Base-by-base conservation (phyloP, 192 early-diverging fungal species). In the Coemansia sp. region DNA sequence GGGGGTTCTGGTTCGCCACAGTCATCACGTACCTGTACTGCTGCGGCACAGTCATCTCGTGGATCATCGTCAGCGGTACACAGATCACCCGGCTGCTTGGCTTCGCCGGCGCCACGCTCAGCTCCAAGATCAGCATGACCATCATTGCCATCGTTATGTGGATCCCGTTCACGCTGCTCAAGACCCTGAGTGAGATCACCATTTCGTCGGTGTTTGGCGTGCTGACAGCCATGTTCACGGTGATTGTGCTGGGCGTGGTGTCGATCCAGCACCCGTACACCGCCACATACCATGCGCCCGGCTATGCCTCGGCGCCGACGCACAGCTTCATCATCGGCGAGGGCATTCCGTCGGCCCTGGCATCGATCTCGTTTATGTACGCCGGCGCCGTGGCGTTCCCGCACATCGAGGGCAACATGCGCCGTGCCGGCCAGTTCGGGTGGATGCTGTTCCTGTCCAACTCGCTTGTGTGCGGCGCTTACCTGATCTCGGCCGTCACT, bases 321-420 rank as follows among this genome's bases (percentile, higher is more conserved):
- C 86, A 89, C 62, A 59, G 70, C 31, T 61, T 60, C 33, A 84
- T 92, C 13, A 84, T 87, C 28, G 85, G 85, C 50, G 72, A 78
- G n/a, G 85, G 85, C 55, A 83, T 95, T 48, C 91, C 91, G 23
- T 84, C 85, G 6, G 88, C 91, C 0, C 60, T 95, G 6, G 89
- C 89, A 2, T 89, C 90, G 1, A 88, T 95, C 64, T 86, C 86
- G 15, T 92, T 95, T 74, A 88, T 87, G 66, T 95, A 87, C 60
- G 84, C 88, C n/a, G 91, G 91, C 41, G 91, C 91, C 52, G 89
- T 86, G 7, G 87, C 91, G 10, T 93, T 92, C 70, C 88, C 92
- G 27, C 88, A 93, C 52, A 87, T 95, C 41, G 91, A 95, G 64
- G 84, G 82, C n/a, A 85, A 87, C 40, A 91, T 95, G 93, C 74